Evolutionary conservation across 768 basidiomycete species (phyloP).

Genomic region (Leccinum boreale): DNA sequence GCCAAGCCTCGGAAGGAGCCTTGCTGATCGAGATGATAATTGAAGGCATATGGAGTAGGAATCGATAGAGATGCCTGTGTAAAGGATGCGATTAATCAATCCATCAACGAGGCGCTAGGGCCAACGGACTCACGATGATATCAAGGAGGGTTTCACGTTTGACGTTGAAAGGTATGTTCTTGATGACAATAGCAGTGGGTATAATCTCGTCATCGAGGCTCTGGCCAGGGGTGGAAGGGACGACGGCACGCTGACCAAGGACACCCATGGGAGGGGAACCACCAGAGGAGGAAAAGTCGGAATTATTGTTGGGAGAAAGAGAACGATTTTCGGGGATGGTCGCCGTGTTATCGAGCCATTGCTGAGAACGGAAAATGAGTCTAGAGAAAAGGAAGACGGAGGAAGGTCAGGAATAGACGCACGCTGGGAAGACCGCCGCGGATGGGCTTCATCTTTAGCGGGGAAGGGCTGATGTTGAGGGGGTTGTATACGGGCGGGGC

Average conservation of each 20-base stretch:
- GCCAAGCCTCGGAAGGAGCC: constrained; percentile 96
- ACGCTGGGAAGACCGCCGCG: constrained; percentile 76
- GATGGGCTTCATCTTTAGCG: constrained; percentile 67
- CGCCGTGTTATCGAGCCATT: constrained; percentile 75
- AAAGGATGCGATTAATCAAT: constrained; percentile 13
- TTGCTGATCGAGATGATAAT: constrained; percentile 96
- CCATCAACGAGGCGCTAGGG: background rate
- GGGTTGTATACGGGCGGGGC: constrained; percentile 47
- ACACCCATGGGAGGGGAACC: constrained; percentile 67
- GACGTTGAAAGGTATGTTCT: constrained; percentile 99
- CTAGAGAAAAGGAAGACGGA: constrained; percentile 19
- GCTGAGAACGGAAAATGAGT: constrained; percentile 43
- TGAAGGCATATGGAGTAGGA: constrained; percentile 98
- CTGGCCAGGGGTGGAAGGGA: constrained; percentile 48
- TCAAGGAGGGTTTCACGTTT: constrained; percentile 94
- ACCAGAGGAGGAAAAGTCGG: constrained; percentile 84
- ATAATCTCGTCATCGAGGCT: constrained; percentile 86
- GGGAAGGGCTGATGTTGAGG: constrained; percentile 62
- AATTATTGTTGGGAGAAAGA: constrained; percentile 82
- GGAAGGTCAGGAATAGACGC: constrained; percentile 30
- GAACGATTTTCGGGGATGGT: constrained; percentile 65
- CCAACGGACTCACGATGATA: constrained; percentile 80
- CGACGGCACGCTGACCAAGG: constrained; percentile 42
- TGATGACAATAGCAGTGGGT: constrained; percentile 99
- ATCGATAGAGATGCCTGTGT: constrained; percentile 87